Evolutionary conservation across 495 filamentous ascomycete genomes (phyloP).

Genomic region (Aspergillus sparsus): DNA sequence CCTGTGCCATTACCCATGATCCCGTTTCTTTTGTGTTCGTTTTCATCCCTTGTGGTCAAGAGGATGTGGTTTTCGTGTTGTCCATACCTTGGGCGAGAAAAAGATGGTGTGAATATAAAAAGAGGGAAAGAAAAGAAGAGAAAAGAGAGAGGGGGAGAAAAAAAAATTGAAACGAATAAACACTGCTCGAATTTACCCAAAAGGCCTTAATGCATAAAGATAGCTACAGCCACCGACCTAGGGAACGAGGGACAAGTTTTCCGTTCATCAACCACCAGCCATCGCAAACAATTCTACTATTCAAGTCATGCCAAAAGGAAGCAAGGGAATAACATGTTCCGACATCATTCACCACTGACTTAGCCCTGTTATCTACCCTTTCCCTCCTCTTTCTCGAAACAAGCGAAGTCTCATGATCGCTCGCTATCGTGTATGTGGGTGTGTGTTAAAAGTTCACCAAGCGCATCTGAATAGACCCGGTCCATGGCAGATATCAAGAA

Average conservation of each 20-base stretch:
- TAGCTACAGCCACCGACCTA: slow-evolving; percentile 16
- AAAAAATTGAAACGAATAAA: slow-evolving; percentile 12
- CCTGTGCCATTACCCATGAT: slow-evolving; percentile 4
- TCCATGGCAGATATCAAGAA: slow-evolving; percentile 9
- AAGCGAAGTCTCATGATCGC: slow-evolving; percentile 15
- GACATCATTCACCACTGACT: slow-evolving; percentile 8
- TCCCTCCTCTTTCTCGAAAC: slow-evolving; percentile 5
- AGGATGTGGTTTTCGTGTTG: background rate
- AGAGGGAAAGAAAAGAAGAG: slow-evolving; percentile 7
- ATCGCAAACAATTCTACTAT: slow-evolving; percentile 24
- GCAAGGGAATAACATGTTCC: slow-evolving; percentile 14
- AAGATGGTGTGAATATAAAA: no score
- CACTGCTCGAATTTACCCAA: slow-evolving; percentile 25
- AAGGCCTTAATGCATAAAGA: slow-evolving; percentile 27
- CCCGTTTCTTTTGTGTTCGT: slow-evolving; percentile 2
- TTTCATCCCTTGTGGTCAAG: background rate
- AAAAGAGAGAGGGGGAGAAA: slow-evolving; percentile 5
- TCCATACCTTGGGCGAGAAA: slow-evolving; percentile 8
- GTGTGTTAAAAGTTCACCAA: slow-evolving; percentile 10
- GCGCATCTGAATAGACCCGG: slow-evolving; percentile 18
- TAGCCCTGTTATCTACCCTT: slow-evolving; percentile 9
- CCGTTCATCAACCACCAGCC: slow-evolving; percentile 14
- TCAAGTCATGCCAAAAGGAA: slow-evolving; percentile 23
- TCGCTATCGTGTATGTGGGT: slow-evolving; percentile 10
- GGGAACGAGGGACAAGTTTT: slow-evolving; percentile 11